phyloP scores from a whole-genome alignment of 164 flowering plant species.

The Vitis rupestris region DNA sequence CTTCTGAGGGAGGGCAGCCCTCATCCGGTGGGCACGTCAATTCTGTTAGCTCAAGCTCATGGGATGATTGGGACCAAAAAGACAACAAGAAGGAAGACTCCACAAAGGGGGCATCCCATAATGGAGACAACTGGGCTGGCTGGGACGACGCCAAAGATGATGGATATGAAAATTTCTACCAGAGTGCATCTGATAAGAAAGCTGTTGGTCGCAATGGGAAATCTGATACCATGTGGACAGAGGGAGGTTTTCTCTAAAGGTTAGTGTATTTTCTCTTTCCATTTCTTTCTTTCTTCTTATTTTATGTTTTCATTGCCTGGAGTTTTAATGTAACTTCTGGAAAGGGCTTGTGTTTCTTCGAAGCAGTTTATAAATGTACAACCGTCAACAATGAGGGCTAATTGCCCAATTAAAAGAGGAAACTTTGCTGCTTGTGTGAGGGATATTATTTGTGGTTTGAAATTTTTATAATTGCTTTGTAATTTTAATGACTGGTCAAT shows the following conservation, averaged over 20 bases:
- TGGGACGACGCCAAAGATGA: slow-evolving; percentile 96
- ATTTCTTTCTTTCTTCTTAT: not conserved
- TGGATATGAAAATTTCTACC: slow-evolving; percentile 51
- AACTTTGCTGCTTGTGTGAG: slow-evolving; percentile 2
- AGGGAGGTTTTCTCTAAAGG: slow-evolving; percentile 79
- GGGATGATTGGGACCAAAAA: slow-evolving; percentile 88
- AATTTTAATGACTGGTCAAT: slow-evolving; percentile 10
- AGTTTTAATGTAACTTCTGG: slow-evolving; percentile 9
- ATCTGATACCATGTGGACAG: slow-evolving; percentile 68
- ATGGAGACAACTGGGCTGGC: slow-evolving; percentile 83
- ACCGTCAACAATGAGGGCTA: slow-evolving; percentile 20
- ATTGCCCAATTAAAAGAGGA: slow-evolving; percentile 21
- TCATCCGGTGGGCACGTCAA: slow-evolving; percentile 37
- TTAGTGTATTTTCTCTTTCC: slow-evolving; percentile 11
- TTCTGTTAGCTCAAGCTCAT: slow-evolving; percentile 51
- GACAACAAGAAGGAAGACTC: slow-evolving; percentile 47
- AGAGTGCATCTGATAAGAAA: slow-evolving; percentile 42
- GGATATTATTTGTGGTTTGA: slow-evolving; percentile 17
- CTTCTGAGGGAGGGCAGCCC: slow-evolving; percentile 34
- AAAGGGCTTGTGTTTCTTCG: slow-evolving; percentile 13
- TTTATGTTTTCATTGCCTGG: not conserved
- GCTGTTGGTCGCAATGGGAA: slow-evolving; percentile 60
- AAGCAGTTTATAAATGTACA: slow-evolving; percentile 24
- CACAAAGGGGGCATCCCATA: slow-evolving; percentile 39
- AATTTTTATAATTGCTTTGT: slow-evolving; percentile 1